A percentile compares a stretch with the other conserved stretches of the same genome.
These are phyloP conservation scores for Eimeria falciformis DNA, from an alignment of 169 alveolate genomes.

Conservation along the genomic window DNA sequence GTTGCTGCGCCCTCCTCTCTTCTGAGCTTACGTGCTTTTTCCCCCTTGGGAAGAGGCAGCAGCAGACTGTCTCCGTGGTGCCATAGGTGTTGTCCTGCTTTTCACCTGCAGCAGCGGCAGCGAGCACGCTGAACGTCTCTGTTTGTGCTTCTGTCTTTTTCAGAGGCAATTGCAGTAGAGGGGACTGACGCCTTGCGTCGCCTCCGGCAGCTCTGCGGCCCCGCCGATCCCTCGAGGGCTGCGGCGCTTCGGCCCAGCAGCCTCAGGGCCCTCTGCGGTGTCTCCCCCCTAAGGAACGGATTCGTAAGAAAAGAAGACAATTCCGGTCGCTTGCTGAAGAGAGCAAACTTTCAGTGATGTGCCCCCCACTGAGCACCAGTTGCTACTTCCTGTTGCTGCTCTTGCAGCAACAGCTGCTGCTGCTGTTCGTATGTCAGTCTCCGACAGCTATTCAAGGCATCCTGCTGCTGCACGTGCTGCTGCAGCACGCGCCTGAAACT, in stretches of 20 bases:
- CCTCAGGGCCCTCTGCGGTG: conserved; percentile 65
- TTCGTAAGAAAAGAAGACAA: conserved; percentile 24
- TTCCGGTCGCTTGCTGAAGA: neutral
- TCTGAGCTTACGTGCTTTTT: neutral
- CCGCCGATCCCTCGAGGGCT: conserved; percentile 62
- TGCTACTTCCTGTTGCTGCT: neutral
- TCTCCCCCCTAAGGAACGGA: conserved; percentile 37
- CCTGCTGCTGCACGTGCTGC: neutral
- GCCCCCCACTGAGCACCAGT: neutral
- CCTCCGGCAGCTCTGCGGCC: conserved; percentile 65
- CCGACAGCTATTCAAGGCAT: neutral
- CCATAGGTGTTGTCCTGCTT: neutral
- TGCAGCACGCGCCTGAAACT: conserved; percentile 60
- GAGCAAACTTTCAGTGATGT: neutral
- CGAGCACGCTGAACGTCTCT: neutral
- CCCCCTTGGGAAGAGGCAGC: neutral
- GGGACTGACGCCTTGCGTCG: conserved; percentile 62
- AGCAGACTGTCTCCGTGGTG: neutral
- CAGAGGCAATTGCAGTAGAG: conserved; percentile 64
- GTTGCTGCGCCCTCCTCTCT: neutral
- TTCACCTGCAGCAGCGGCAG: neutral
- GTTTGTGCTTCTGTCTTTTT: neutral
- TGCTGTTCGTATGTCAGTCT: neutral
- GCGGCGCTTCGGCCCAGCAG: conserved; percentile 50
- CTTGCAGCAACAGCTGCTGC: neutral